phyloP scores from a whole-genome alignment of 78 protist species.

The Dictyostelium brefeldianum region DNA sequence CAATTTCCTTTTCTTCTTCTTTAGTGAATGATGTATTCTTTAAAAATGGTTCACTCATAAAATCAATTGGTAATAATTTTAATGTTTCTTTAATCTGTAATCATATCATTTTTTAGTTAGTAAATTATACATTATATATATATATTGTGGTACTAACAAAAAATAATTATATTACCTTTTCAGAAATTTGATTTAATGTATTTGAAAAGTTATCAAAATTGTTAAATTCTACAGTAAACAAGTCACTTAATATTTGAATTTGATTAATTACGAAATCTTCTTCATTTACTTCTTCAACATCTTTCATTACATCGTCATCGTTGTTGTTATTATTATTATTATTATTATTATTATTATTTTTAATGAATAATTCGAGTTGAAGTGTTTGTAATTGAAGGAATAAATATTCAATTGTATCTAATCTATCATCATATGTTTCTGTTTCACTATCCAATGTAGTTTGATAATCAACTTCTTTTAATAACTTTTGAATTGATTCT shows the following conservation, averaged over 20 bases:
- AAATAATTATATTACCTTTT: conserved; percentile 12
- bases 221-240: conserved; percentile 45
- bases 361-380: conserved; percentile 53
- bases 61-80: conserved; percentile 19
- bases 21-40: conserved; percentile 36
- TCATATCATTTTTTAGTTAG: not conserved
- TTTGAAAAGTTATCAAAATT: conserved; percentile 20
- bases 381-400: conserved; percentile 52
- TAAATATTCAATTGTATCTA: conserved; percentile 33
- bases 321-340: not conserved
- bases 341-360: conserved; percentile 2
- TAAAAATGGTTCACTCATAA: conserved; percentile 74
- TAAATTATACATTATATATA: not conserved
- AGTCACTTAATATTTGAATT: conserved; percentile 50
- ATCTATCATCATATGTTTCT: not conserved
- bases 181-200: conserved; percentile 9
- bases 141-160: not conserved
- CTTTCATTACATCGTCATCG: not conserved
- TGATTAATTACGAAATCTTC: conserved; percentile 28
- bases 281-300: not conserved
- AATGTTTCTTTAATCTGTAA: conserved; percentile 35
- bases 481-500: conserved; percentile 9
- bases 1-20: conserved; percentile 33
- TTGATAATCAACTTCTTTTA: not conserved
- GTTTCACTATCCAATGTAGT: not conserved